Conservation (phyloP, 2,329 filamentous ascomycete species). For the Clonostachys solani region DNA sequence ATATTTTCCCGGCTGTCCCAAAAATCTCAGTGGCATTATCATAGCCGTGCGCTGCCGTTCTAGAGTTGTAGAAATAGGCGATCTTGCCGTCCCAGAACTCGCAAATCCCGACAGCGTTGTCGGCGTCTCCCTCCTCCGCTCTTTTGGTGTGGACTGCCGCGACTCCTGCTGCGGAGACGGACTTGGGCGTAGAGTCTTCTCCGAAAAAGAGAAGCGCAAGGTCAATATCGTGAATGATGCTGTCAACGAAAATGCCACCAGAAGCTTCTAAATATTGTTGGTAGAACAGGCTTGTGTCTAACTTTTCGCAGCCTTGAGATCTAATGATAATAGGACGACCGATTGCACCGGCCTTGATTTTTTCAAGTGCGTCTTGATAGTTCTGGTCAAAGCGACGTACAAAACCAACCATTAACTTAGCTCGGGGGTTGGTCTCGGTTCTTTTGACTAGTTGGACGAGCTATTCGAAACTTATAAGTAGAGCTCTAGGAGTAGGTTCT, state of each 20-base stretch:
- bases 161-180: slow-evolving; percentile 19
- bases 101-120: slow-evolving; percentile 36
- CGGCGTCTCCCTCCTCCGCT: slow-evolving; percentile 23
- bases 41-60: slow-evolving; percentile 34
- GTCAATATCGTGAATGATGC: slow-evolving; percentile 63
- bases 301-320: slow-evolving; percentile 64
- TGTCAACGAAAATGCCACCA: slow-evolving; percentile 68
- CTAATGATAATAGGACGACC: slow-evolving; percentile 58
- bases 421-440: slow-evolving; percentile 47
- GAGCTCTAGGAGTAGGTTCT: background rate
- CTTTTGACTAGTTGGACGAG: slow-evolving; percentile 45
- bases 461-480: slow-evolving; percentile 34
- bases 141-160: slow-evolving; percentile 22
- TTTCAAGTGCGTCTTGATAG: slow-evolving; percentile 55
- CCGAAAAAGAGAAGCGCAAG: slow-evolving; percentile 24
- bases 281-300: slow-evolving; percentile 63
- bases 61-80: slow-evolving; percentile 34
- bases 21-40: slow-evolving; percentile 36
- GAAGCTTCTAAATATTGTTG: slow-evolving; percentile 60
- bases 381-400: slow-evolving; percentile 53
- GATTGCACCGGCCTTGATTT: slow-evolving; percentile 47
- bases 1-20: slow-evolving; percentile 29
- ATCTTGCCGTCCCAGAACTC: slow-evolving; percentile 38
- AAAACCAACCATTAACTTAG: slow-evolving; percentile 55
- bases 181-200: slow-evolving; percentile 20